Percentiles rank a stretch among this genome's conserved stretches.
Evolutionary conservation across 2,329 filamentous ascomycete genomes (phyloP).

Genomic region (Aspergillus sojae): DNA sequence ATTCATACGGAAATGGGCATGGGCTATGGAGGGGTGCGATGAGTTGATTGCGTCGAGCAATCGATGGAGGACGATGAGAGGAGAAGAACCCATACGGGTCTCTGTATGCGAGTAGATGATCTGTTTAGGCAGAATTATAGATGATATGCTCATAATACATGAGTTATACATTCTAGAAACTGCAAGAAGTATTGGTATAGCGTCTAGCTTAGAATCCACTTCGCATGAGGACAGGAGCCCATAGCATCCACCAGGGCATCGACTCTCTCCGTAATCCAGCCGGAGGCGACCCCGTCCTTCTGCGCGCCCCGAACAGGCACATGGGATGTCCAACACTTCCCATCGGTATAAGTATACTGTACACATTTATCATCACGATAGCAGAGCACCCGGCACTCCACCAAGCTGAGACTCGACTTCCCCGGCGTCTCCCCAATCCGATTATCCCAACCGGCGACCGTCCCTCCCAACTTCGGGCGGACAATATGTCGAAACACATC

Average conservation of each 20-base stretch:
- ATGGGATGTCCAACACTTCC: conserved; percentile 8
- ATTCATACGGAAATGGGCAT: conserved; percentile 23
- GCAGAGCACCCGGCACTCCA: conserved; percentile 10
- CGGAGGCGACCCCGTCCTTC: conserved; percentile 7
- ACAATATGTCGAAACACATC: conserved; percentile 32
- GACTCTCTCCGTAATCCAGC: conserved; percentile 10
- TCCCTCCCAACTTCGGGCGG: conserved; percentile 12
- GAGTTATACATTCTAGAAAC: background rate
- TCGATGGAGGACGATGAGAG: background rate
- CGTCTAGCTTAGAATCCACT: background rate
- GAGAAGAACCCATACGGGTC: background rate
- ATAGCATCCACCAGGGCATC: conserved; percentile 1
- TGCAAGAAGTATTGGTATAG: background rate
- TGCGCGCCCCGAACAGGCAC: background rate
- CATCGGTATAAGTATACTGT: conserved; percentile 9
- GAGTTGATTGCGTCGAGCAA: conserved; percentile 17
- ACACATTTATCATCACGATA: conserved; percentile 4
- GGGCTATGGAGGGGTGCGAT: conserved; percentile 20
- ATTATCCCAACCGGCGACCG: conserved; percentile 30
- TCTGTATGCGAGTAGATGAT: background rate
- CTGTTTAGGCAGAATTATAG: too few species aligned
- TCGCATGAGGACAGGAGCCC: background rate
- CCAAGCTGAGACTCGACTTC: conserved; percentile 1
- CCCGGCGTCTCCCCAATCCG: conserved; percentile 11
- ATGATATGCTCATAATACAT: background rate